Conservation (phyloP, 345 rosid species). For the Theobroma cacao region DNA sequence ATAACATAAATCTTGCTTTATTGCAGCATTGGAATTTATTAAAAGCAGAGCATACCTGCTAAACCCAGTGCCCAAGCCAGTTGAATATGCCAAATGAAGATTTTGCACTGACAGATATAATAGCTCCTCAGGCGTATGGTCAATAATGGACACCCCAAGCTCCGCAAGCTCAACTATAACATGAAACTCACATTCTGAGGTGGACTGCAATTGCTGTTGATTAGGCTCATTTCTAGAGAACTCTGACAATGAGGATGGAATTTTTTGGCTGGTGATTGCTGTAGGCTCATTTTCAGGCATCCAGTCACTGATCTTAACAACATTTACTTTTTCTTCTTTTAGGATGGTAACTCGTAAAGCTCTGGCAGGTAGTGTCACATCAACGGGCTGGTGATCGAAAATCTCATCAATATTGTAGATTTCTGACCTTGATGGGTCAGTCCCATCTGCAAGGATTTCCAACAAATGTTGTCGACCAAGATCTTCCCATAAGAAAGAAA, state of each 20-base stretch:
- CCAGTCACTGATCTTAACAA: slow-evolving; percentile 84
- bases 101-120: slow-evolving; percentile 80
- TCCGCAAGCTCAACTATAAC: slow-evolving; percentile 82
- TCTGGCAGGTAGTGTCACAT: slow-evolving; percentile 48
- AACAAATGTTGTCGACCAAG: slow-evolving; percentile 68
- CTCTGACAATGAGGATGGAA: slow-evolving; percentile 38
- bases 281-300: slow-evolving; percentile 84
- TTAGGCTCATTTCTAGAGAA: slow-evolving; percentile 44
- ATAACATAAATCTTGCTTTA: neutral
- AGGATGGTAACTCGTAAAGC: slow-evolving; percentile 76
- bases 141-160: slow-evolving; percentile 87
- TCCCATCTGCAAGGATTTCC: slow-evolving; percentile 76
- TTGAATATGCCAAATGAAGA: slow-evolving; percentile 81
- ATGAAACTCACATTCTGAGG: slow-evolving; percentile 77
- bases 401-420: slow-evolving; percentile 81
- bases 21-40: slow-evolving; percentile 7
- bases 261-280: slow-evolving; percentile 32
- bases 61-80: slow-evolving; percentile 89
- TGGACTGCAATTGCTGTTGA: slow-evolving; percentile 38
- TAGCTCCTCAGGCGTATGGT: slow-evolving; percentile 96
- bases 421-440: slow-evolving; percentile 55
- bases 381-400: slow-evolving; percentile 66
- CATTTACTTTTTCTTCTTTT: slow-evolving; percentile 81
- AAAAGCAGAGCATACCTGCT: slow-evolving; percentile 55
- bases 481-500: slow-evolving; percentile 96